Evolutionary conservation across 2,329 filamentous ascomycete genomes (phyloP).

Genomic region (Penicillium decumbens): DNA sequence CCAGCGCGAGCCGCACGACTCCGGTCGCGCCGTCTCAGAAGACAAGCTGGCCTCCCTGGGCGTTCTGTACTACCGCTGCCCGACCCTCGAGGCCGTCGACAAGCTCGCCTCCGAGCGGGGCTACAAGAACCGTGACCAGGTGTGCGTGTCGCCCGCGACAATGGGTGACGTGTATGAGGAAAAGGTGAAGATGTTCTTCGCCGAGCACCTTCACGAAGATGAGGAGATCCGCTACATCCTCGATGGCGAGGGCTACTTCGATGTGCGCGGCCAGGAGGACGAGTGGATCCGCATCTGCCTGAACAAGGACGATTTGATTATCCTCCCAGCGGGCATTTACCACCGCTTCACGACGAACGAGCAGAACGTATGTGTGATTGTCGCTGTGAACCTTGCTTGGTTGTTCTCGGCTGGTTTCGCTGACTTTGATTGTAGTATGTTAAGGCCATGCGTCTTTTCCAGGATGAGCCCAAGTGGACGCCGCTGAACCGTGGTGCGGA

Average conservation of each 20-base stretch:
- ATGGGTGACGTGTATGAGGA: slow-evolving; percentile 87
- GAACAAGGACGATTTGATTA: slow-evolving; percentile 83
- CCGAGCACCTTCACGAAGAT: slow-evolving; percentile 95
- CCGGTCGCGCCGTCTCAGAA: slow-evolving; percentile 62
- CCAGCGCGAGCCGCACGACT: slow-evolving; percentile 87
- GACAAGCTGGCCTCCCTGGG: slow-evolving; percentile 68
- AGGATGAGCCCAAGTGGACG: slow-evolving; percentile 98
- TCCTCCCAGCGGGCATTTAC: slow-evolving; percentile 91
- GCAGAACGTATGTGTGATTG: slow-evolving; percentile 65
- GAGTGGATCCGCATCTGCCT: slow-evolving; percentile 84
- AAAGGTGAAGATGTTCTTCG: slow-evolving; percentile 90
- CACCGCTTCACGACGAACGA: slow-evolving; percentile 95
- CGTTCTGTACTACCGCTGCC: slow-evolving; percentile 70
- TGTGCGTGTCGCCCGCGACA: slow-evolving; percentile 76
- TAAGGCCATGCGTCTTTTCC: slow-evolving; percentile 92
- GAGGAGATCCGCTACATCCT: slow-evolving; percentile 96
- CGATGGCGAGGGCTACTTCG: slow-evolving; percentile 85
- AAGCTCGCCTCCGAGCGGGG: slow-evolving; percentile 66
- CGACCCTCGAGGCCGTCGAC: slow-evolving; percentile 64
- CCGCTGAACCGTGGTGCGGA: slow-evolving; percentile 75
- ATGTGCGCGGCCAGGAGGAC: slow-evolving; percentile 76
- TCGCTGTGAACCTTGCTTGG: not conserved
- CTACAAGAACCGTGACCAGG: slow-evolving; percentile 94
- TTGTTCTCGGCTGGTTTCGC: not conserved
- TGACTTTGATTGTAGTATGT: slow-evolving; percentile 64